Evolutionary conservation across 345 rosid genomes (phyloP), one percentile per base, ranked within the genome.

Genomic region (Corymbia maculata): DNA sequence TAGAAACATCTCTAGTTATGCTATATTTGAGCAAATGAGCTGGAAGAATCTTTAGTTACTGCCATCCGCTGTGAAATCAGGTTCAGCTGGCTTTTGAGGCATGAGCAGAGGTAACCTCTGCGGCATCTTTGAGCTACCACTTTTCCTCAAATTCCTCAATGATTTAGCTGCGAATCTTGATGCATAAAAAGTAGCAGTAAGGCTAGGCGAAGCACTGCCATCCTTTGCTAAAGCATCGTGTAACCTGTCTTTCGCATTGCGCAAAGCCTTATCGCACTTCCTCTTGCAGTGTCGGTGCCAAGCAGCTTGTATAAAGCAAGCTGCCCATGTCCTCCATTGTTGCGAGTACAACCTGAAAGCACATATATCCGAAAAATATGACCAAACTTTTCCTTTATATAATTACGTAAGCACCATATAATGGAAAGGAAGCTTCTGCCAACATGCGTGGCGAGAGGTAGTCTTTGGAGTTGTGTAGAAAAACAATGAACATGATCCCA

Each of bases 261-360:
- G 93, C 28, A 94, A 88, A 11, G 91, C 89, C 89, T 90, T 89
- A 21, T 92, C 94, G 2, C 89, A 90, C 90, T 94, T 97, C 91
- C 92, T 94, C 91, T 90, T 93, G 51, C 94, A 91, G 88, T 95
- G 52, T 52, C 96, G 93, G 45, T 93, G 91, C 99, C 99, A 97
- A 51, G 97, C 97, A 13, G 97, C 95, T 90, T 96, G 98, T 90
- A 97, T 94, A 90, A 95, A 96, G 87, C 96, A 93, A 26, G 97
- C 97, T 16, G 96, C 97, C 98, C 98, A 97, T 51, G 97, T 97
- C 89, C 86, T 92, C 97, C 96, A 94, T 88, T 96, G 98, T 88
- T 93, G 95, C 15, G 98, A 97, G 91, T 91, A 92, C 44, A 91
- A 91, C 93, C 99, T 93, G 94, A 85, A 50, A 89, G 51, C n/a